These are phyloP conservation scores for Mucor racemosus DNA, from an alignment of 371 early-diverging fungal species.

Conservation along the genomic window DNA sequence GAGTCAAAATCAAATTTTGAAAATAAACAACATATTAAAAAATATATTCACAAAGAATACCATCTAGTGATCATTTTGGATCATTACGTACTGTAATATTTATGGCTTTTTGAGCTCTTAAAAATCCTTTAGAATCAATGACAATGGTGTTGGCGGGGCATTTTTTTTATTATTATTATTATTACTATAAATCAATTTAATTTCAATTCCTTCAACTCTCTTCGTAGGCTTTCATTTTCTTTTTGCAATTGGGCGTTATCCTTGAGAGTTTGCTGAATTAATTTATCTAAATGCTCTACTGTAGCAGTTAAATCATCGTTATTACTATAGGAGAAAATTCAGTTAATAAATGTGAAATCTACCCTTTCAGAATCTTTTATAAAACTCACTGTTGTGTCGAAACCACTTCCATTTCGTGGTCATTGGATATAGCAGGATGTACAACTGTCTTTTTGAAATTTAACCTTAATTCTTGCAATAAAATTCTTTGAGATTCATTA, in stretches of 20 bases:
- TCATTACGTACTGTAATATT: too few relatives aligned
- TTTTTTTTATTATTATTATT: too few relatives aligned
- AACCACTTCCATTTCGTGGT: background rate
- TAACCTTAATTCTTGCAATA: slow-evolving; percentile 40
- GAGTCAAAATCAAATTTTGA: too few relatives aligned
- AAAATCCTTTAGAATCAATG: too few relatives aligned
- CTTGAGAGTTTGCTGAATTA: slow-evolving; percentile 42
- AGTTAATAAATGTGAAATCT: too few relatives aligned
- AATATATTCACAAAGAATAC: too few relatives aligned
- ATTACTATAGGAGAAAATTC: background rate
- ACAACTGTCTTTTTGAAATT: slow-evolving; percentile 10
- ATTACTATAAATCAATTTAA: background rate
- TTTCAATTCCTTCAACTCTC: slow-evolving; percentile 26
- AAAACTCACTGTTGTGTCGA: slow-evolving; percentile 13
- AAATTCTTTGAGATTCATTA: slow-evolving; percentile 37
- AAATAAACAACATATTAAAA: too few relatives aligned
- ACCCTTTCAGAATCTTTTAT: background rate
- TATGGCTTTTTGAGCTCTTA: too few relatives aligned
- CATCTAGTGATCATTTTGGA: too few relatives aligned
- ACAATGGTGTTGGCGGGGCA: too few relatives aligned
- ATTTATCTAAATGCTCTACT: slow-evolving; percentile 45
- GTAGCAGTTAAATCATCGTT: background rate
- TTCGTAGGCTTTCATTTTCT: slow-evolving; percentile 39
- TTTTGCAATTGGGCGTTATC: slow-evolving; percentile 60
- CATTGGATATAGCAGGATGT: background rate